Evolutionary conservation across 108 stramenopile species (phyloP), one percentile per base, ranked within the genome.

Genomic region (Nitzschia sp.): DNA sequence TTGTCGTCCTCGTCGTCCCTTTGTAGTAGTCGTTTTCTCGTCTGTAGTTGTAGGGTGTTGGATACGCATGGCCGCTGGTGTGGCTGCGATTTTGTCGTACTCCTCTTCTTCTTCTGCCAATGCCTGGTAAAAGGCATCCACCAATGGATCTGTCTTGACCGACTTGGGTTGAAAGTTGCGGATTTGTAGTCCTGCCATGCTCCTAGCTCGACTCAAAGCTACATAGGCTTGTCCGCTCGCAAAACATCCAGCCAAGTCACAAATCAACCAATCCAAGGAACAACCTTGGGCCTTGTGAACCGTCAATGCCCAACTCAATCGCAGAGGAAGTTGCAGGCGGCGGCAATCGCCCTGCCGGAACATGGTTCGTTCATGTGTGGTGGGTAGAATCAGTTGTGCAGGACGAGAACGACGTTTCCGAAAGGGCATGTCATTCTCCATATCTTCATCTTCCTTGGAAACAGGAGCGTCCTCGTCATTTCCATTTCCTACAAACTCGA

Each of bases 221-320:
- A 94, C 93, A 77, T 94, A 96, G 54, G 88, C 88, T 65, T 94
- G 91, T 34, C 93, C 95, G 37, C 60, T 62, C 12, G 83, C 83
- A 76, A 96, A 96, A 43, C 78, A 80, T 25, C 83, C 76, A 9
- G 48, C 39, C 25, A 96, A 64, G 52, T 83, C 63, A 22, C 90
- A 78, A 29, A 82, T 73, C 15, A 86, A 51, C 22, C 65, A 70
- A 51, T 80, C 78, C 15, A 94, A 66, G 3, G 92, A 90, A 86
- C 90, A 88, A 19, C 95, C 95, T 63, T 96, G 95, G 39, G 81
- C 76, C 63, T 92, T 92, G 72, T 96, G 92, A 25, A 96, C 66
- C 12, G 87, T 86, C 9, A 90, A 60, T 12, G 89, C 86, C 86
- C 90, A 93, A 15, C 87, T 90, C 15, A 92, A 76, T 11, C 65